Conservation (phyloP, 257 asterid genomes). For the Plantago major region DNA sequence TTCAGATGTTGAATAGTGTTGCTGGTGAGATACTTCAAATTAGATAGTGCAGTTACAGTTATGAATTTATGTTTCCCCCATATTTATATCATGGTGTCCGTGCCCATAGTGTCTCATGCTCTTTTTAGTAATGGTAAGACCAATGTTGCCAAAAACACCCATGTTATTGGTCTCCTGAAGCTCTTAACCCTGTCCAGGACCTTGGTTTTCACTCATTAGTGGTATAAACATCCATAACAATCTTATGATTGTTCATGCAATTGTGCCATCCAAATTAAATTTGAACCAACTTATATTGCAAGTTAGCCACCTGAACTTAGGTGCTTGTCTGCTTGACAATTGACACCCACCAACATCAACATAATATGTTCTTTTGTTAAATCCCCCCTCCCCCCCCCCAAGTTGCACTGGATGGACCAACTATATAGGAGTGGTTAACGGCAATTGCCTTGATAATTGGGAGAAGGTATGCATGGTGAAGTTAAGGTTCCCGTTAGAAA, state of each 20-base stretch:
- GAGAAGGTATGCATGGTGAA: no score
- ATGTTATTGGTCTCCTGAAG: slow-evolving; percentile 7
- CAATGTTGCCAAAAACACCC: not conserved
- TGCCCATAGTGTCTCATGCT: not conserved
- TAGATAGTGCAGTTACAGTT: slow-evolving; percentile 14
- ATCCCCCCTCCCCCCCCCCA: no score
- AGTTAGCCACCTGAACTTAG: no score
- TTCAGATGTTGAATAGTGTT: slow-evolving; percentile 93
- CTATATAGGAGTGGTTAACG: no score
- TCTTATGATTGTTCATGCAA: not conserved
- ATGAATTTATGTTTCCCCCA: slow-evolving; percentile 9
- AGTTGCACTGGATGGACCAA: no score
- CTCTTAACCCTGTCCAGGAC: not conserved
- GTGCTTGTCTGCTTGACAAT: no score
- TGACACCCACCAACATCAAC: no score
- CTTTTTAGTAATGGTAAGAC: not conserved
- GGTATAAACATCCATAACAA: not conserved
- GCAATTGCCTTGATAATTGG: no score
- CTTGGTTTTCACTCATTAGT: not conserved
- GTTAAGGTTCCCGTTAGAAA: no score
- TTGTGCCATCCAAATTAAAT: no score
- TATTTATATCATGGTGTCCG: not conserved
- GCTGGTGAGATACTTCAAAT: slow-evolving; percentile 57
- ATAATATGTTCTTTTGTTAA: no score
- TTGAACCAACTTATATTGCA: no score